Evolutionary conservation across 1,284 basidiomycete genomes (phyloP).

Genomic region (Ceratobasidium sp.): DNA sequence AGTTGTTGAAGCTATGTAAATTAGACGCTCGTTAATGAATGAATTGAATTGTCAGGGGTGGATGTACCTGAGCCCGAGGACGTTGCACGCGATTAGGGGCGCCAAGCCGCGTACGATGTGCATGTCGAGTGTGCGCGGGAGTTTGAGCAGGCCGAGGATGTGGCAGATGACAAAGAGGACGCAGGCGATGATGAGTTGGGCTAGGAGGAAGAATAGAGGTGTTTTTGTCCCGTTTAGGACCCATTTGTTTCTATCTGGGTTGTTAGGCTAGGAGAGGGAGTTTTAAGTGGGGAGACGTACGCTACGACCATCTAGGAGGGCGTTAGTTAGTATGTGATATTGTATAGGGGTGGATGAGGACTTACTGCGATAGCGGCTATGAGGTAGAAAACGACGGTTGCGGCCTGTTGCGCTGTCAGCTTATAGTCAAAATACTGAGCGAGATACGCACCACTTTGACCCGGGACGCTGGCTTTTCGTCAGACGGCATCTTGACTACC

Average conservation of each 20-base stretch:
- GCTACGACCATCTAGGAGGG: conserved; percentile 79
- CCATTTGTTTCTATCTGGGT: conserved; percentile 77
- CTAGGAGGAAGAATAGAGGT: conserved; percentile 86
- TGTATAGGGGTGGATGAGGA: conserved; percentile 50
- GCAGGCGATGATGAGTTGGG: conserved; percentile 83
- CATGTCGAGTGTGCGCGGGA: conserved; percentile 68
- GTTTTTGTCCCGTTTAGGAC: conserved; percentile 74
- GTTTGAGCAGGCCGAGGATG: conserved; percentile 71
- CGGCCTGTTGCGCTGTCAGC: conserved; percentile 61
- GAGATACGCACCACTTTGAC: conserved; percentile 43
- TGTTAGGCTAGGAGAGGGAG: conserved; percentile 49
- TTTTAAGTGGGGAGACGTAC: conserved; percentile 61
- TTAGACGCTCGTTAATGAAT: background rate
- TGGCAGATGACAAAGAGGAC: conserved; percentile 78
- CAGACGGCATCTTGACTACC: background rate
- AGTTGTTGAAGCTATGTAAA: conserved; percentile 81
- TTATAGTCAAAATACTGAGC: background rate
- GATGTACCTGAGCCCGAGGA: conserved; percentile 80
- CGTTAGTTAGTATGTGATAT: conserved; percentile 28
- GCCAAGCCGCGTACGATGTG: conserved; percentile 77
- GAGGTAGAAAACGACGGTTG: conserved; percentile 81
- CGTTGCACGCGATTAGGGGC: conserved; percentile 79
- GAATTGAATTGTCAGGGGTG: background rate
- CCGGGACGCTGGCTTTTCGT: conserved; percentile 40
- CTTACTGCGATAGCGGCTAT: conserved; percentile 84